Conservation (phyloP, 2,329 filamentous ascomycete genomes). For the Huntiella savannae region DNA sequence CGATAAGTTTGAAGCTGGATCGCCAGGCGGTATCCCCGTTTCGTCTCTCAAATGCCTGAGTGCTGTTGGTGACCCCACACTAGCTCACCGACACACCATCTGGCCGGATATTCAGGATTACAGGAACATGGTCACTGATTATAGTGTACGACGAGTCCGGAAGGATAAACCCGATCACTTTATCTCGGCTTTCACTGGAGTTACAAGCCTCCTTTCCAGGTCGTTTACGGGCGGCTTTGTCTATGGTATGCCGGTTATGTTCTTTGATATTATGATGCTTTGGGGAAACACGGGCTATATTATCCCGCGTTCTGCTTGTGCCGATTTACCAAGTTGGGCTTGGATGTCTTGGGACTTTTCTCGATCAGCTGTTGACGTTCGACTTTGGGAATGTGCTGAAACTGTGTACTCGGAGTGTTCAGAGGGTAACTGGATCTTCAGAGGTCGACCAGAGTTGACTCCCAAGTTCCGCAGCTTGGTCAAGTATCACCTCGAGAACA, state of each 20-base stretch:
- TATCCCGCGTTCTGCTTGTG: too few species aligned
- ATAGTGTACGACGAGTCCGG: slow-evolving; percentile 21
- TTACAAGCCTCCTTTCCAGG: slow-evolving; percentile 24
- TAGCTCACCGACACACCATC: slow-evolving; percentile 22
- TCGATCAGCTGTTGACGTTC: too few species aligned
- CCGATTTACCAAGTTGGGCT: slow-evolving; percentile 22
- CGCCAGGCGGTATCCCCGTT: background rate
- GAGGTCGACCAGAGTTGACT: too few species aligned
- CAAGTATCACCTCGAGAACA: too few species aligned
- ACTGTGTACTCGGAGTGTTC: too few species aligned
- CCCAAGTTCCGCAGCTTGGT: too few species aligned
- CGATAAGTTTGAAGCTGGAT: slow-evolving; percentile 4
- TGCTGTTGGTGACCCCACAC: slow-evolving; percentile 17
- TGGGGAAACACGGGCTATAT: slow-evolving; percentile 17
- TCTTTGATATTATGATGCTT: slow-evolving; percentile 25
- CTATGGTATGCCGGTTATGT: slow-evolving; percentile 28
- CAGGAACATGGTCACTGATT: slow-evolving; percentile 25
- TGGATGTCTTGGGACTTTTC: slow-evolving; percentile 29
- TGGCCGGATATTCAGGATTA: slow-evolving; percentile 30
- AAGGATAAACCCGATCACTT: too few species aligned
- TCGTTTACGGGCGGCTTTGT: slow-evolving; percentile 25
- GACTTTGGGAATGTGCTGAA: too few species aligned
- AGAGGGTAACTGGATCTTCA: too few species aligned
- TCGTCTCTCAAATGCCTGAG: slow-evolving; percentile 18
- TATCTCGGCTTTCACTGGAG: slow-evolving; percentile 21